These are phyloP conservation scores for Dryadomyces quercus-mongolicae DNA, from an alignment of 2,329 filamentous ascomycete genomes.

Conservation along the genomic window DNA sequence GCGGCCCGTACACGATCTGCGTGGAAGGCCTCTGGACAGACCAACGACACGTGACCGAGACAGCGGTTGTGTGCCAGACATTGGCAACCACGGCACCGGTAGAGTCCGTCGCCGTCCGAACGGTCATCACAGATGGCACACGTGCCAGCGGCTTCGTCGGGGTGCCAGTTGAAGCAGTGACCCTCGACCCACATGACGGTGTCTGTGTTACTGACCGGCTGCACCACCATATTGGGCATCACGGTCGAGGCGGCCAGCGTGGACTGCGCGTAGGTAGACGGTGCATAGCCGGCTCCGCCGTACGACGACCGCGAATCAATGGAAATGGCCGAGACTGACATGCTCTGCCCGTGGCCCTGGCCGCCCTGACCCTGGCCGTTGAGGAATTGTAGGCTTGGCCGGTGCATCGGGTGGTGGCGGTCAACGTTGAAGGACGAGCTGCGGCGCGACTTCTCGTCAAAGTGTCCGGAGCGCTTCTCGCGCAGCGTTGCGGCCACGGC, in stretches of 20 bases:
- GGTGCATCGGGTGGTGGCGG: constrained; percentile 52
- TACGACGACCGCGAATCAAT: constrained; percentile 57
- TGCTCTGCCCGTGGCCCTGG: constrained; percentile 33
- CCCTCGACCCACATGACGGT: constrained; percentile 76
- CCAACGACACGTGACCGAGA: constrained; percentile 49
- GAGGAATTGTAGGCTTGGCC: constrained; percentile 64
- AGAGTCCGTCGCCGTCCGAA: constrained; percentile 59
- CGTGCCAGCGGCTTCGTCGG: constrained; percentile 43
- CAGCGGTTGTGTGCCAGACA: constrained; percentile 46
- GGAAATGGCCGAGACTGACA: constrained; percentile 47
- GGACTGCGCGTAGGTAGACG: constrained; percentile 76
- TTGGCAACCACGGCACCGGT: constrained; percentile 57
- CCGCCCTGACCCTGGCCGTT: constrained; percentile 38
- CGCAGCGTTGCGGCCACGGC: constrained; percentile 73
- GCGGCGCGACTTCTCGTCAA: constrained; percentile 68
- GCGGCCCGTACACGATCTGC: constrained; percentile 49
- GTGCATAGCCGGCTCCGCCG: constrained; percentile 50
- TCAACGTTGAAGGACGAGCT: constrained; percentile 89
- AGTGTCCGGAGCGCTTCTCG: constrained; percentile 90
- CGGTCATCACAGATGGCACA: constrained; percentile 71
- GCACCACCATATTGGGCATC: constrained; percentile 74
- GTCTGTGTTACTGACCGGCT: constrained; percentile 67
- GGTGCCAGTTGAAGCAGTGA: constrained; percentile 61
- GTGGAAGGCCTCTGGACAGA: constrained; percentile 51
- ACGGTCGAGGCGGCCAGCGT: constrained; percentile 75